phyloP scores from a whole-genome alignment of 257 asterid genomes.

The Jacaranda mimosifolia region DNA sequence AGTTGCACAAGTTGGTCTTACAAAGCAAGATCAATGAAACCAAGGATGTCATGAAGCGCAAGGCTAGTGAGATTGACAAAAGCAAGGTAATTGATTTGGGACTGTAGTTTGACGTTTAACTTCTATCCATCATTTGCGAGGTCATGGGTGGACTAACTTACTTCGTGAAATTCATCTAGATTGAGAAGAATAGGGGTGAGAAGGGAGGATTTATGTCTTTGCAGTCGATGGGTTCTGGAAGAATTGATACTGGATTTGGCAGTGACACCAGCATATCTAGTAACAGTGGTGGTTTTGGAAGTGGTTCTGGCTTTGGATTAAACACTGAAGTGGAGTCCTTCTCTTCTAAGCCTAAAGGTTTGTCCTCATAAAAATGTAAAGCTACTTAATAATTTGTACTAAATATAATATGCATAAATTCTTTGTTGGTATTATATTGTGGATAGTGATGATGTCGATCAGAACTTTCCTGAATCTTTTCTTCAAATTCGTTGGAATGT shows the following conservation, averaged over 20 bases:
- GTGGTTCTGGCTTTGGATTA: constrained; percentile 68
- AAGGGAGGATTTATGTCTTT: constrained; percentile 73
- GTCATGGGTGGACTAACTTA: constrained; percentile 27
- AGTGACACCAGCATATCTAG: constrained; percentile 64
- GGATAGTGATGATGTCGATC: constrained; percentile 1
- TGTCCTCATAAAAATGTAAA: constrained; percentile 19
- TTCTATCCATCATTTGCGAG: constrained; percentile 33
- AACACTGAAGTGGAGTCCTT: constrained; percentile 73
- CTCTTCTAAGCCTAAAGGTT: constrained; percentile 78
- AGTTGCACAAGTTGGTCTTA: constrained; percentile 81
- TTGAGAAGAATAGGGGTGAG: constrained; percentile 81
- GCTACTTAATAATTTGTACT: constrained; percentile 9
- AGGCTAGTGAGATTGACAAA: constrained; percentile 95
- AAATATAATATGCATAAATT: not conserved
- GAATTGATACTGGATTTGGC: constrained; percentile 78
- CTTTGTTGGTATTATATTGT: constrained; percentile 11
- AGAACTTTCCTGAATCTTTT: not conserved
- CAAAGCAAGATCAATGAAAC: constrained; percentile 93
- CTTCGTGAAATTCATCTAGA: constrained; percentile 46
- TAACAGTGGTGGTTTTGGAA: constrained; percentile 66
- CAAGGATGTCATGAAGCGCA: constrained; percentile 88
- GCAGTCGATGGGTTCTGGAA: constrained; percentile 84
- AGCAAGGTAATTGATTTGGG: constrained; percentile 68
- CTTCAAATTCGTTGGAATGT: not conserved
- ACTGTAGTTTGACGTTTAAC: constrained; percentile 23